Evolutionary conservation across 306 rosid genomes (phyloP).

Genomic region (Albizia julibrissin): DNA sequence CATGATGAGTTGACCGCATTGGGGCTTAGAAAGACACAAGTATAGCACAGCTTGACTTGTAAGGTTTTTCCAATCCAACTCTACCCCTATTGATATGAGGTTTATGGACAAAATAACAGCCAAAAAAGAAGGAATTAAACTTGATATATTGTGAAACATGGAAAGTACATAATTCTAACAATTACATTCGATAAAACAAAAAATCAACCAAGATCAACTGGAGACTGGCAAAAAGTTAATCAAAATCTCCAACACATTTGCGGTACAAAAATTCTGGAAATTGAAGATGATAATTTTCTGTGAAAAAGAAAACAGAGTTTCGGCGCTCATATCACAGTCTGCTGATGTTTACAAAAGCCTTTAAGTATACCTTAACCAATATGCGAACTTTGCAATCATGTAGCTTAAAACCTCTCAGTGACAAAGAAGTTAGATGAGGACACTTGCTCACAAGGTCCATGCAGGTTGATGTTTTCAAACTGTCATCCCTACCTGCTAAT

Average conservation of each 20-base stretch:
- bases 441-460: slow-evolving; percentile 65
- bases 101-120: not conserved
- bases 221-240: not conserved
- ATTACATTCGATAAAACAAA: not conserved
- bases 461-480: slow-evolving; percentile 82
- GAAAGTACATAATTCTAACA: not conserved
- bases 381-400: slow-evolving; percentile 77
- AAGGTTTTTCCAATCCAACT: not conserved
- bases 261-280: not conserved
- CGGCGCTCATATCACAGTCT: not conserved
- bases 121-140: not conserved
- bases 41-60: not conserved
- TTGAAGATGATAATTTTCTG: not conserved
- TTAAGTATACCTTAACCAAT: slow-evolving; percentile 66
- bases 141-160: not conserved
- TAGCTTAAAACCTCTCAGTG: slow-evolving; percentile 84
- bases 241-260: not conserved
- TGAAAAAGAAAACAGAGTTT: not conserved
- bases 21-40: not conserved
- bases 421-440: slow-evolving; percentile 68
- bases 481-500: slow-evolving; percentile 85
- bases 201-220: not conserved
- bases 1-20: not conserved
- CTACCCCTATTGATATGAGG: not conserved
- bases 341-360: not conserved